Evolutionary conservation across 2,329 filamentous ascomycete genomes (phyloP), one percentile per base, ranked within the genome.

Genomic region (Fusarium sp.): DNA sequence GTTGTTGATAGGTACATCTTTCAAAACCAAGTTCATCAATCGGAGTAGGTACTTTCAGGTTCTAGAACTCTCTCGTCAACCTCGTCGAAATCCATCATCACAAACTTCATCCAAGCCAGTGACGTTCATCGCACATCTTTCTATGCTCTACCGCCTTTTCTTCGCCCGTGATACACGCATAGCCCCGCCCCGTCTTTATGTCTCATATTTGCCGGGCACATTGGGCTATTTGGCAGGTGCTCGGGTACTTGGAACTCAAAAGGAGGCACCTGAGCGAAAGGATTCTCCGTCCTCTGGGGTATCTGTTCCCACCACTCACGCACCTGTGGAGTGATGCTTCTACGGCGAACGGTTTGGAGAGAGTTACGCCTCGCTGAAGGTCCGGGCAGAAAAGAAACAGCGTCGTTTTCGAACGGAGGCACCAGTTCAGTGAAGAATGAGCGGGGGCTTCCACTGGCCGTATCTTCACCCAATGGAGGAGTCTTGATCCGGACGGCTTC

Each of bases 241-340:
- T 89, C 86, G 2, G 87, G 86, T 13, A 89, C 71, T 56, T 88
- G 83, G 67, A 89, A 88, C 57, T 85, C 80, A 66, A 89, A 89
- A 6, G 69, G 61, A 25, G 64, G 66, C 10, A 72, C 30, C 20
- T 63, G 65, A 27, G 70, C 62, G 1, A 76, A 64, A 16, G 74
- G 65, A 25, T 75, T 69, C 8, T 77, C 52, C 5, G 74, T 64
- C 7, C 77, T 70, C 64, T 68, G 73, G 43, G 80, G 79, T 50
- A 77, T 67, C 11, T 77, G 75, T 32, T 85, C 83, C 82, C 81
- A 84, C 83, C 83, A 84, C 65, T 84, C 82, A 16, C 76, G 79
- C 18, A 80, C 63, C 32, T 76, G 77, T 2, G 77, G 72, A 11
- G 73, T 65, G 11, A 80, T 41, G 62, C 70, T 80, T 58, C 66